phyloP scores from a whole-genome alignment of 345 rosid species.

The Syzygium aromaticum region DNA sequence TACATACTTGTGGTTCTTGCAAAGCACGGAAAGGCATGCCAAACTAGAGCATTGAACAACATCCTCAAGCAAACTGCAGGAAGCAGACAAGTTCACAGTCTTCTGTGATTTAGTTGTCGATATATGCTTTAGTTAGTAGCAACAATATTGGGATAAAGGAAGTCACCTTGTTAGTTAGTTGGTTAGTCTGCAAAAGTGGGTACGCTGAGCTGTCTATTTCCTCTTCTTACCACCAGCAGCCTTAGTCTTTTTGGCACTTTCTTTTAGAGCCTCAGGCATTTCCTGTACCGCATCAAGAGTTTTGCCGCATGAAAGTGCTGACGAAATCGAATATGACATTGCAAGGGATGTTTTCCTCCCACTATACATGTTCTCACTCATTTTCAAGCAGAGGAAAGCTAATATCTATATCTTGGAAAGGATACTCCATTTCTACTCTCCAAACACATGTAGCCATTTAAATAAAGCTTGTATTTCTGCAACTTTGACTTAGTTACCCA shows the following conservation, averaged over 20 bases:
- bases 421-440: background rate
- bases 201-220: background rate
- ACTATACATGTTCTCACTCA: background rate
- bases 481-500: background rate
- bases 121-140: background rate
- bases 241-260: slow-evolving; percentile 1
- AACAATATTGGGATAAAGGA: background rate
- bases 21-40: background rate
- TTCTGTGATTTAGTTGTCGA: background rate
- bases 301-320: background rate
- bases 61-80: background rate
- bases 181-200: background rate
- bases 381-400: background rate
- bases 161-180: background rate
- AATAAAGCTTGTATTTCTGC: background rate
- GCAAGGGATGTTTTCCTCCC: background rate
- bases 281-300: background rate
- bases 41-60: background rate
- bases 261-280: background rate
- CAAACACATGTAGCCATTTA: background rate
- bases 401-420: background rate
- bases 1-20: background rate
- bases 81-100: background rate
- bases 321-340: background rate
- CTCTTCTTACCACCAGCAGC: slow-evolving; percentile 5